Evolutionary conservation across 306 rosid species (phyloP), one percentile per base, ranked within the genome.

Genomic region (Prunus dulcis): DNA sequence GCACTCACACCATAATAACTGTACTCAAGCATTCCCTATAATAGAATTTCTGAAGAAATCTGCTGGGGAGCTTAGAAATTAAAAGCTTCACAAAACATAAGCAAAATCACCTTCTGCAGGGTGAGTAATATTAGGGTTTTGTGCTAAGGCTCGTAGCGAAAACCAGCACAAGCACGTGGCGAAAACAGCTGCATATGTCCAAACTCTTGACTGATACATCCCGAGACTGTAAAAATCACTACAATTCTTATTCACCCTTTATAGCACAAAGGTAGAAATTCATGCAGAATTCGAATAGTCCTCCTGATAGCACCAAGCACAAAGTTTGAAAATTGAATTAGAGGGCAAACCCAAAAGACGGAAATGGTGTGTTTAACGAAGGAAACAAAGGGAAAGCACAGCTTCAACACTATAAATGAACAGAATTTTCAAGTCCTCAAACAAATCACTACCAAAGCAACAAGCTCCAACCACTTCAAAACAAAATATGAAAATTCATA

Each of bases 81-180:
- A 66, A 82, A 71, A 74, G 71, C 65, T 63, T 20, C 69, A 9
- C 50, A n/a, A n/a, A 73, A 28, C 34, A 28, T 50, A 67, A 60
- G 22, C 9, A 71, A 6, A 73, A 23, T 56, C 76, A 92, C 98
- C 97, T 92, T 95, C 98, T 3, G 14, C 64, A 7, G 86, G 84
- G 22, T 77, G 1, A 9, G 93, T 90, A 65, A 78, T 50, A 46
- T 7, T 0, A 4, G n/a, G 4, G 5, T 45, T 13, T 80, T 86
- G 85, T 2, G 83, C 96, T 60, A 78, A 74, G 45, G 55, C 86
- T 34, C 73, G 75, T 19, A 67, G 81, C 27, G 84, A 79, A 80
- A 75, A 86, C 82, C 84, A 94, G 20, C 81, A 82, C 76, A 89
- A 86, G 82, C 82, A 86, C 73, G 85, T 20, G 57, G 71, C 49